A percentile compares a stretch with the other conserved stretches of the same genome.
These are phyloP conservation scores for Ophiostoma perfectum DNA, from an alignment of 2,329 filamentous ascomycete genomes.

Conservation along the genomic window DNA sequence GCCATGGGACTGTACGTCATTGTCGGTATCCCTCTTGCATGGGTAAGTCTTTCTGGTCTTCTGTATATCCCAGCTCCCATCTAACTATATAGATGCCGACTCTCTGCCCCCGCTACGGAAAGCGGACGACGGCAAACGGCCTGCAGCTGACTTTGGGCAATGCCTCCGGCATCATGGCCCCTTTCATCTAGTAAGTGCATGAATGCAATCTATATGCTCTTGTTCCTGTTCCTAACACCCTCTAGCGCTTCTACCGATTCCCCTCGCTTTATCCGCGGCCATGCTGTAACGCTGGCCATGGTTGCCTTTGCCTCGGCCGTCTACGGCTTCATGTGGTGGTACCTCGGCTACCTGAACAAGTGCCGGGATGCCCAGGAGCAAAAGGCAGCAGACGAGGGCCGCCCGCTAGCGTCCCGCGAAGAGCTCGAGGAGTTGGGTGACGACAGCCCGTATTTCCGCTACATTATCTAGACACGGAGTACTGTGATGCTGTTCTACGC, in stretches of 20 bases:
- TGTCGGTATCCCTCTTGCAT: slow-evolving; percentile 5
- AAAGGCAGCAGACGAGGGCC: not conserved
- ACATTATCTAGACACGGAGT: not conserved
- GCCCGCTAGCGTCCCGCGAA: not conserved
- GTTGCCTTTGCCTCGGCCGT: slow-evolving; percentile 2
- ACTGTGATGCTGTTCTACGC: no score
- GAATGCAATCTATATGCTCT: no score
- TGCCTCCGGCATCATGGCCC: slow-evolving; percentile 10
- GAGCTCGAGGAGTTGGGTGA: slow-evolving; percentile 12
- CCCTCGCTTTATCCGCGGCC: slow-evolving; percentile 3
- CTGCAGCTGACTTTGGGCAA: slow-evolving; percentile 10
- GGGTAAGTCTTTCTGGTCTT: not conserved
- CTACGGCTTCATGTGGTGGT: slow-evolving; percentile 14
- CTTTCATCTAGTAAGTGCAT: not conserved
- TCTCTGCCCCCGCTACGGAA: slow-evolving; percentile 5
- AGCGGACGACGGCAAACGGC: slow-evolving; percentile 7
- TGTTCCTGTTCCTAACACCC: no score
- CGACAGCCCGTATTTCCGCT: slow-evolving; percentile 8
- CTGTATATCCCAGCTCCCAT: not conserved
- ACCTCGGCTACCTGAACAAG: slow-evolving; percentile 12
- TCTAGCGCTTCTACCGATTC: not conserved
- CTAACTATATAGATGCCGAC: not conserved
- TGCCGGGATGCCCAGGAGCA: slow-evolving; percentile 7
- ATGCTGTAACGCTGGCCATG: slow-evolving; percentile 11
- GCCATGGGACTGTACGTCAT: slow-evolving; percentile 8